Evolutionary conservation across 2,329 filamentous ascomycete species (phyloP).

Genomic region (Didymosphaeria variabile): DNA sequence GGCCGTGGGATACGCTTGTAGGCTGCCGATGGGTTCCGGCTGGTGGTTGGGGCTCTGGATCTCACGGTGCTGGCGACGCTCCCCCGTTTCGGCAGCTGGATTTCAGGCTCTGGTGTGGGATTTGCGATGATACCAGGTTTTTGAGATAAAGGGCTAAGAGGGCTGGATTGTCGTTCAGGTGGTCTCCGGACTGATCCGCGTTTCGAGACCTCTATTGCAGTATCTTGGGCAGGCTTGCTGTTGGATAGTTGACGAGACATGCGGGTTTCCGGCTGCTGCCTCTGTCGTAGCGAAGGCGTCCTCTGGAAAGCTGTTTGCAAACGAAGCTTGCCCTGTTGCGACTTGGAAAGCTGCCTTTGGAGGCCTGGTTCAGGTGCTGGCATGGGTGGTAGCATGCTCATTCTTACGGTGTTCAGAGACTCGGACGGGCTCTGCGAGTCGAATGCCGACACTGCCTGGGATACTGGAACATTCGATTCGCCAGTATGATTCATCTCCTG

Average conservation of each 20-base stretch:
- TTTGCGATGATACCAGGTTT: background rate
- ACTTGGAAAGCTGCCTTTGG: background rate
- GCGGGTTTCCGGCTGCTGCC: background rate
- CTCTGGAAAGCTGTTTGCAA: background rate
- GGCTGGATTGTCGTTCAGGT: background rate
- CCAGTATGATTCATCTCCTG: background rate
- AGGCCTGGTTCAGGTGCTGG: background rate
- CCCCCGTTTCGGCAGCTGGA: background rate
- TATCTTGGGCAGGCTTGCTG: background rate
- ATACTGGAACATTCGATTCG: background rate
- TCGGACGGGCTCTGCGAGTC: background rate
- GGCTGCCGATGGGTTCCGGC: background rate
- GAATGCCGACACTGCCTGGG: background rate
- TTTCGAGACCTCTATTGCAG: background rate
- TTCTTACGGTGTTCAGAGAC: background rate
- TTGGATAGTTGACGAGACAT: background rate
- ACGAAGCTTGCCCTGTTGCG: background rate
- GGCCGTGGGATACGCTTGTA: background rate
- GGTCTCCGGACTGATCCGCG: background rate
- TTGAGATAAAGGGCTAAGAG: background rate
- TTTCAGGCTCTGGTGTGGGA: background rate
- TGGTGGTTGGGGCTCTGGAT: background rate
- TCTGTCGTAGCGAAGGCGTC: background rate
- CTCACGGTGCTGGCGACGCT: background rate
- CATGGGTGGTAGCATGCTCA: background rate